Base-by-base conservation (phyloP, 371 early-diverging fungal genomes). In the Dinochytrium kinnereticum region DNA sequence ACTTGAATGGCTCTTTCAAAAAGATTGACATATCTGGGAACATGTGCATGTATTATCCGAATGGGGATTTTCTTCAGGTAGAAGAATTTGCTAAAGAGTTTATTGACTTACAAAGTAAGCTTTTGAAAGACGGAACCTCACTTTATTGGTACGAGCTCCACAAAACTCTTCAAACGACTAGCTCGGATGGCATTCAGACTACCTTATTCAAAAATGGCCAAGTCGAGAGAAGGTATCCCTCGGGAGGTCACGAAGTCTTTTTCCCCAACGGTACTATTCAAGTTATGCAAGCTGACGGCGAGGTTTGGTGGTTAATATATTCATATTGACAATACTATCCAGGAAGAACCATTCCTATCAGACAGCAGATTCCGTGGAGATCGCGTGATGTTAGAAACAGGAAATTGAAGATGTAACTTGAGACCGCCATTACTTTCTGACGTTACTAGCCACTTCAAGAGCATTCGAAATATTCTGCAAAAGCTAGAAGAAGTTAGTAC, bases 151-250 rank as follows among this genome's bases (percentile, higher is more conserved):
- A 74, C 53, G 67, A 69, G 28, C 50, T 50, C 15, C 30, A 61
- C 3, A 68, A 74, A n/a, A 78, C 72, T n/a, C 49, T 73, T 31
- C 80, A 83, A 13, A 75, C 76, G 0, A 72, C 72, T 13, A 74
- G 24, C 64, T 65, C 59, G 30, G 73, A 78, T 51, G 84, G 84
- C 21, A 31, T 72, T 24, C 49, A 69, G 49, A 24, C 78, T 2
- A 67, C 57, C 49, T 67, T 78, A 64, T 83, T 80, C 69, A 68
- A 40, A 2, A 71, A 76, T 55, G 84, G 84, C 5, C 84, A 83
- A 68, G 40, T 59, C 0, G 84, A 83, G 70, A 76, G 66, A 37
- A 64, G 69, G 34, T 72, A 73, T 38, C 77, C 79, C 0, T 76
- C 80, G 50, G 82, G 82, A 2, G 76, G 64, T 1, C 39, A 51